Evolutionary conservation across 1,284 basidiomycete genomes (phyloP), one percentile per base, ranked within the genome.

Genomic region (Abortiporus biennis): DNA sequence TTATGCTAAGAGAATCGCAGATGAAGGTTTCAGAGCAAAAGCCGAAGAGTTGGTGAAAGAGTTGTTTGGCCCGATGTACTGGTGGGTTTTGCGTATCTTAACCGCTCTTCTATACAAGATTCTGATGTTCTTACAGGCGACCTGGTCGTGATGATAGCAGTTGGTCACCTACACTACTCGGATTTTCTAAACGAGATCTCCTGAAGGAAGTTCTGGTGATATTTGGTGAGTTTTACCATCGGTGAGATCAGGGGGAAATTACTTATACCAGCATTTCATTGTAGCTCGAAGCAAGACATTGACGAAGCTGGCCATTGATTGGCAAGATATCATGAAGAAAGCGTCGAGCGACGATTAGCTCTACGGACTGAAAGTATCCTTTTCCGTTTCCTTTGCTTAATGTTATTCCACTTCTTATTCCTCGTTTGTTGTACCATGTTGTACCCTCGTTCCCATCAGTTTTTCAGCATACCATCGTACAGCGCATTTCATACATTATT

Each of bases 21-120:
- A 94, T 51, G 90, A 93, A 58, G 88, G 85, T 0, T 91, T 92
- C 60, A 69, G 78, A 47, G 83, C 69, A 22, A 90, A 92, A 56
- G 92, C 82, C 6, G 91, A 93, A 59, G 93, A 95, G 61, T 63
- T 97, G 41, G 75, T 93, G 37, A 82, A 75, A 58, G 92, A 94
- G 48, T 68, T 96, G 29, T 82, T 89, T 54, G 93, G 92, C 6
- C 92, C 92, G 1, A 65, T 92, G 35, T 92, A 88, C 62, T 85
- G 81, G 88, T 89, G 17, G 15, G 36, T 25, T 37, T 24, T 22
- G 4, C 3, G 36, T 13, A 3, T 17, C n/a, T 25, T 24, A 21
- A 19, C 13, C 47, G 39, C 16, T 48, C 34, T 16, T 24, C 12
- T 13, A n/a, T n/a, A n/a, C n/a, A n/a, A n/a, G n/a, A n/a, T n/a